Evolutionary conservation across 2,329 filamentous ascomycete species (phyloP).

Genomic region (Sporothrix mexicana): DNA sequence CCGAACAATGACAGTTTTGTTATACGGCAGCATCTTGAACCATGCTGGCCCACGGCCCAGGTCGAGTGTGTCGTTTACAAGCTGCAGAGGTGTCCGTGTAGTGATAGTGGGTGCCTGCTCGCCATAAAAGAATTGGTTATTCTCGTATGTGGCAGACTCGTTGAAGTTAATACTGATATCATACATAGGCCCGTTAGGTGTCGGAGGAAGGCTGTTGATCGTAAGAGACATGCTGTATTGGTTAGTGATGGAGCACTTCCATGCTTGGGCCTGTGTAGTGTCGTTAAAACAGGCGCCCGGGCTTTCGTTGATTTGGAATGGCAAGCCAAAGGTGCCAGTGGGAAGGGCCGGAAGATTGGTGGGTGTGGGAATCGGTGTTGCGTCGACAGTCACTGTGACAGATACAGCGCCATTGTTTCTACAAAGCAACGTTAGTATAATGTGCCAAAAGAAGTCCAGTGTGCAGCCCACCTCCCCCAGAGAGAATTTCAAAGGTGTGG

Average conservation of each 20-base stretch:
- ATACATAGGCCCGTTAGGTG: slow-evolving; percentile 46
- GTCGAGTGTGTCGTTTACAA: slow-evolving; percentile 61
- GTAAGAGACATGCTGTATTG: slow-evolving; percentile 50
- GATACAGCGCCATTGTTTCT: slow-evolving; percentile 28
- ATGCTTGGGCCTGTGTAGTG: slow-evolving; percentile 60
- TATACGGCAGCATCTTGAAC: slow-evolving; percentile 56
- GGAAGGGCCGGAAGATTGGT: slow-evolving; percentile 58
- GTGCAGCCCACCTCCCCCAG: no score
- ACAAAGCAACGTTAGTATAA: background rate
- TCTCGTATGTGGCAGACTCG: slow-evolving; percentile 45
- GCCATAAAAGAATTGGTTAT: slow-evolving; percentile 56
- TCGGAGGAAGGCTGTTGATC: slow-evolving; percentile 45
- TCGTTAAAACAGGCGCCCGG: slow-evolving; percentile 64
- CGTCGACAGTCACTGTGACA: slow-evolving; percentile 54
- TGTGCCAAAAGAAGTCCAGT: background rate
- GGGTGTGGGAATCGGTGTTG: slow-evolving; percentile 58
- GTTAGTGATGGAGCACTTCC: slow-evolving; percentile 65
- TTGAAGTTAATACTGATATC: slow-evolving; percentile 50
- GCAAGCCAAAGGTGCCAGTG: slow-evolving; percentile 62
- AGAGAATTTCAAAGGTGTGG: background rate
- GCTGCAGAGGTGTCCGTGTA: slow-evolving; percentile 48
- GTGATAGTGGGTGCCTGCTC: slow-evolving; percentile 57
- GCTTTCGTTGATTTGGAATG: slow-evolving; percentile 56
- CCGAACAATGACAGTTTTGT: slow-evolving; percentile 62
- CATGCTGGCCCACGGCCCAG: slow-evolving; percentile 59